A percentile compares a stretch with the other conserved stretches of the same genome.
Conservation (phyloP, 495 filamentous ascomycete genomes). For the Tirmania nivea region DNA sequence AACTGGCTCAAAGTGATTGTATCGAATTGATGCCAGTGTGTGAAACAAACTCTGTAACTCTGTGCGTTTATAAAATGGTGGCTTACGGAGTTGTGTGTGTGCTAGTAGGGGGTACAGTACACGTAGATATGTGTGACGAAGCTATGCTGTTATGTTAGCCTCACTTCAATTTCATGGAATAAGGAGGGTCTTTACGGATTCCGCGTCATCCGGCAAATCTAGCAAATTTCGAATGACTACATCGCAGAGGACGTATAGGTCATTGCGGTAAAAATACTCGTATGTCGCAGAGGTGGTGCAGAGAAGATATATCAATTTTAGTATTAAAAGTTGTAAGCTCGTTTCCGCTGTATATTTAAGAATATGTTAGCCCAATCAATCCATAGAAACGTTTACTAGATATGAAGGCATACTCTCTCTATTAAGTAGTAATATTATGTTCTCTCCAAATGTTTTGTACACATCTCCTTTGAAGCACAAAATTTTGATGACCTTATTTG, state of each 20-base stretch:
- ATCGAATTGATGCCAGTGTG: constrained; percentile 37
- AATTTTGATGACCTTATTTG: constrained; percentile 82
- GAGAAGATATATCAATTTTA: constrained; percentile 84
- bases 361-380: constrained; percentile 12
- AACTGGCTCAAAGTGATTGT: constrained; percentile 68
- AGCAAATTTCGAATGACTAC: constrained; percentile 91
- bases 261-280: constrained; percentile 98
- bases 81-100: constrained; percentile 67
- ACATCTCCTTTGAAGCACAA: constrained; percentile 53
- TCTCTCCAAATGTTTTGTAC: constrained; percentile 92
- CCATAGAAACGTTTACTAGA: not conserved
- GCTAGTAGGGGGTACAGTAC: constrained; percentile 77
- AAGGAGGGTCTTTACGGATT: constrained; percentile 21
- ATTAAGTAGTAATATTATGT: constrained; percentile 88
- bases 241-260: constrained; percentile 80
- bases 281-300: constrained; percentile 79
- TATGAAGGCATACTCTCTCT: constrained; percentile 43
- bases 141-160: constrained; percentile 5
- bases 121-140: constrained; percentile 94
- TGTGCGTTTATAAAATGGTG: constrained; percentile 79
- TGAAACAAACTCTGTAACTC: constrained; percentile 56
- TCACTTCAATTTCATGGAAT: not conserved
- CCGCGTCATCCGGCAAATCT: constrained; percentile 65
- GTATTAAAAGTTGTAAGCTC: constrained; percentile 74
- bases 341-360: constrained; percentile 37